Conservation (phyloP, 352 stramenopile species). For the Phytophthora aleatoria region DNA sequence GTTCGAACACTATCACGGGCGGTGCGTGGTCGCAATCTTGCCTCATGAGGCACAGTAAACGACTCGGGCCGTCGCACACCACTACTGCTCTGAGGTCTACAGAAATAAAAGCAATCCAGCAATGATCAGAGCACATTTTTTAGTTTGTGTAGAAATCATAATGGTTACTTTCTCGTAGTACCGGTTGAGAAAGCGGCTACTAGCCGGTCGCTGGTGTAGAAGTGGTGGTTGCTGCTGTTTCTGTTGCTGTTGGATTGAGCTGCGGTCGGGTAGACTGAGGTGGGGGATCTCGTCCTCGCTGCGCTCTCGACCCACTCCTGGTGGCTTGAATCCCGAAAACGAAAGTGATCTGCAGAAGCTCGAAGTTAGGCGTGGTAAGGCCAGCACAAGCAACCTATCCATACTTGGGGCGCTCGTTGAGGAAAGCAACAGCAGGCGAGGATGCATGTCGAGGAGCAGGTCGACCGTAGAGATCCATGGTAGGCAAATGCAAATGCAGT, state of each 20-base stretch:
- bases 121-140: not conserved
- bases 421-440: constrained; percentile 38
- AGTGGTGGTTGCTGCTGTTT: constrained; percentile 11
- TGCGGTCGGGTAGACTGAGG: constrained; percentile 2
- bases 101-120: not conserved
- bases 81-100: constrained; percentile 58
- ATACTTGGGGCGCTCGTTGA: constrained; percentile 47
- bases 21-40: constrained; percentile 56
- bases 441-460: constrained; percentile 34
- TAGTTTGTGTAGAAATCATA: not conserved
- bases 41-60: not conserved
- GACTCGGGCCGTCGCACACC: constrained; percentile 41
- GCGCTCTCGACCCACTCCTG: not conserved
- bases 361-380: not conserved
- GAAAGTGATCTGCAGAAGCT: constrained; percentile 27
- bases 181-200: constrained; percentile 27
- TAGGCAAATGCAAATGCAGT: constrained; percentile 2
- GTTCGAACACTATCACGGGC: constrained; percentile 45
- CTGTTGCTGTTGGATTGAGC: constrained; percentile 11
- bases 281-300: constrained; percentile 8
- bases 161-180: not conserved
- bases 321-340: constrained; percentile 35
- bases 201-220: constrained; percentile 27
- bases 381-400: not conserved
- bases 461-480: constrained; percentile 52